Base-by-base conservation (phyloP, 768 basidiomycete species). In the Tricholoma flavovirens region DNA sequence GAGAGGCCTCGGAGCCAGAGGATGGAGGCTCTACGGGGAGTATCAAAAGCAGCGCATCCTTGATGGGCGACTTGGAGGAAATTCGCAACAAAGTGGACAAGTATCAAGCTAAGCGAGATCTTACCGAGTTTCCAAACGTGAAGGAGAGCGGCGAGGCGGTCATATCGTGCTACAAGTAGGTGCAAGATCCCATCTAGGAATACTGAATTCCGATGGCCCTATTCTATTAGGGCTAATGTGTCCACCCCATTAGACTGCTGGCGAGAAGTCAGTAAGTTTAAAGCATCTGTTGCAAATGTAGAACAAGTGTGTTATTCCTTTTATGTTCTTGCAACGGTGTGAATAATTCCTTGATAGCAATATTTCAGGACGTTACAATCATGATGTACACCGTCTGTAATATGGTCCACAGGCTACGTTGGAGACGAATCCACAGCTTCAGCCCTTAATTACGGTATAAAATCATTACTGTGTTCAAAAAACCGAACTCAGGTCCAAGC, bases 51-150 rank as follows among this genome's bases (percentile, higher is more conserved):
- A 87, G 84, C 56, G 75, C 81, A 6, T 75, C 78, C 2, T 73
- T 94, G 24, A 69, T 86, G 55, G 87, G 83, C 26, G 92, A 93
- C 68, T 67, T 94, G 60, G 88, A 89, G 62, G 83, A 89, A 66
- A 77, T 93, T 48, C 78, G 80, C 63, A 73, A 73, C 53, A 87
- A 88, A 65, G 83, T 90, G n/a, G 84, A 87, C 63, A 79, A 81
- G 59, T 88, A 85, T 64, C 81, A 87, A 49, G 68, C 75, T 14
- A 77, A 82, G 42, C 79, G 76, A 58, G 75, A 80, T 57, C 72
- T 87, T 17, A 69, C 68, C 9, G 81, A 82, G 43, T 80, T 79
- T 53, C 79, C 82, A 5, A 76, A 76, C 42, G 79, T 88, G 15
- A 83, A 81, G 62, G 74, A 71, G n/a, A 73, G 72, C 17, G 77